Conservation (phyloP, 495 filamentous ascomycete genomes). For the Xylaria castorea region DNA sequence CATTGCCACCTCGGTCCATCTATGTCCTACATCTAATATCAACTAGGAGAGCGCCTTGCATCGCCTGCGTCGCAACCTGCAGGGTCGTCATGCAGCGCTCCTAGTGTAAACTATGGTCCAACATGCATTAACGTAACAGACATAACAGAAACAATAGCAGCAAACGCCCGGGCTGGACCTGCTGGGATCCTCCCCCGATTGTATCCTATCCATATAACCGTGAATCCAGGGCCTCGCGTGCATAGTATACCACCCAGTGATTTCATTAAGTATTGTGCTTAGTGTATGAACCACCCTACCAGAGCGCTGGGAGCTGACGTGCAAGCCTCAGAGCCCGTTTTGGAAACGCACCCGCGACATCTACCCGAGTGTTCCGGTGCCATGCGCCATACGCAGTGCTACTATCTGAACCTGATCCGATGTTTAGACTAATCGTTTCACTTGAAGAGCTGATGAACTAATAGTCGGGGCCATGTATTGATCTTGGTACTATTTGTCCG, state of each 20-base stretch:
- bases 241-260: background rate
- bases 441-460: background rate
- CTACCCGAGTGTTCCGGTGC: constrained; percentile 4
- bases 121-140: background rate
- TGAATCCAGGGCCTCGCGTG: background rate
- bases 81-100: constrained; percentile 10
- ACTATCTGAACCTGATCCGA: background rate
- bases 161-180: background rate
- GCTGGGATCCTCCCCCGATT: constrained; percentile 6
- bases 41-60: background rate
- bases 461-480: background rate
- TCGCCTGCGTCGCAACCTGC: constrained; percentile 14
- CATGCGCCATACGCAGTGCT: background rate
- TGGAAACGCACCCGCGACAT: background rate
- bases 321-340: too few species aligned
- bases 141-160: background rate
- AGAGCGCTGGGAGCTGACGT: constrained; percentile 17
- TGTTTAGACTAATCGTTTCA: background rate
- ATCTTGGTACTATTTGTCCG: background rate
- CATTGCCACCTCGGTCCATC: constrained; percentile 2
- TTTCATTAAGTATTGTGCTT: background rate
- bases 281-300: constrained; percentile 10
- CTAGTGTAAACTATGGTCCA: background rate
- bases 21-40: background rate
- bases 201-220: background rate